A percentile compares a stretch with the other conserved stretches of the same genome.
Conservation (phyloP, 2,329 filamentous ascomycete species). For the Cercospora sojina region DNA sequence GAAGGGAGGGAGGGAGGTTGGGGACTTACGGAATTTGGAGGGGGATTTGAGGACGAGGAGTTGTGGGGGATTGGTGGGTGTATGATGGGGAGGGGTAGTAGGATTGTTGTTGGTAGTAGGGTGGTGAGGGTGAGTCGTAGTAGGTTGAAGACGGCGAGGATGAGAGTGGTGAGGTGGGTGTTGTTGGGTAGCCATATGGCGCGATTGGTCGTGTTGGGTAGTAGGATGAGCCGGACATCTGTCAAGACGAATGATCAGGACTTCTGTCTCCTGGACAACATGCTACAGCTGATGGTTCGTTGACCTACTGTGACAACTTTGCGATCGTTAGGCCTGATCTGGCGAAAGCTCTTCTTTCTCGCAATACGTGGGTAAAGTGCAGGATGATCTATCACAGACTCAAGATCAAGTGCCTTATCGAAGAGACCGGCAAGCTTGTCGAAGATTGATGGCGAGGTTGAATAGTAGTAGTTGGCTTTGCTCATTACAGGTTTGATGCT, state of each 20-base stretch:
- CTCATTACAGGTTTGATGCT: constrained; percentile 1
- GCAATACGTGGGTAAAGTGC: constrained; percentile 4
- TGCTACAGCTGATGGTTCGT: background rate
- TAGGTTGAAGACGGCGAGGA: background rate
- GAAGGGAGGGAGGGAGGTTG: background rate
- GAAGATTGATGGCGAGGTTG: constrained; percentile 2
- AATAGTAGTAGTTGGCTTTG: background rate
- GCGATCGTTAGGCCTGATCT: no score
- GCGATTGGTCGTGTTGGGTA: background rate
- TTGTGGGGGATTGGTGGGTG: background rate
- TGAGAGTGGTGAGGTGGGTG: background rate
- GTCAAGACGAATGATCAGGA: background rate
- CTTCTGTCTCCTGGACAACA: background rate
- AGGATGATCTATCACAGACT: constrained; percentile 8
- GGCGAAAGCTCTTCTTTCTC: constrained; percentile 3
- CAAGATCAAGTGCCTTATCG: constrained; percentile 4
- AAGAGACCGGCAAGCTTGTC: constrained; percentile 5
- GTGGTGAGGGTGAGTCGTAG: constrained; percentile 6
- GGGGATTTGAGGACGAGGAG: background rate
- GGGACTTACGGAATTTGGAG: background rate
- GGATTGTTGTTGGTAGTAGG: constrained; percentile 2
- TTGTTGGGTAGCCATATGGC: background rate
- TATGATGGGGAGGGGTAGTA: background rate
- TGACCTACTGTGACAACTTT: background rate
- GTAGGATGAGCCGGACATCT: constrained; percentile 10